Conservation (phyloP, 2,329 filamentous ascomycete species). For the Tolypocladium pustulatum region DNA sequence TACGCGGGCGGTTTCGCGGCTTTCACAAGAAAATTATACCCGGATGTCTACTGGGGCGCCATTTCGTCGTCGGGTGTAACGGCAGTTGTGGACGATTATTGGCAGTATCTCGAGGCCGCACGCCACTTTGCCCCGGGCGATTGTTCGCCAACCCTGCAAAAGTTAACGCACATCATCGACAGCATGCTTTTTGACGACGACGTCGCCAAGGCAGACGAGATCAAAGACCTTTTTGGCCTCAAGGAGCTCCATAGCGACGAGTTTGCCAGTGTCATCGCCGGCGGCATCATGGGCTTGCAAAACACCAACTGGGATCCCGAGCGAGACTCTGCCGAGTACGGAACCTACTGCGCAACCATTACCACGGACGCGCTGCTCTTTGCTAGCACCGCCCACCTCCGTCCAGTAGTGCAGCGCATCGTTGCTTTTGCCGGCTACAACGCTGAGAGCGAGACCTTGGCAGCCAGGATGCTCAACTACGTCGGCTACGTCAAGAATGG, state of each 20-base stretch:
- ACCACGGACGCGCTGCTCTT: conserved; percentile 31
- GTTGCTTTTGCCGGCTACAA: conserved; percentile 30
- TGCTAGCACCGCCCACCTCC: conserved; percentile 25
- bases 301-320: conserved; percentile 43
- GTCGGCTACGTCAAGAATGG: conserved; percentile 30
- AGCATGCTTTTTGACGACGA: conserved; percentile 34
- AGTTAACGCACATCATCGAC: conserved; percentile 39
- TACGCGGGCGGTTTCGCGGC: conserved; percentile 76
- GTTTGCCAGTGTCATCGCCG: conserved; percentile 33
- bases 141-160: conserved; percentile 56
- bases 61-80: conserved; percentile 77
- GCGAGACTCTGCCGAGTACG: conserved; percentile 28
- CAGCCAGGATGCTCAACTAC: conserved; percentile 39
- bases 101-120: conserved; percentile 46
- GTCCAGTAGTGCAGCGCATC: conserved; percentile 24
- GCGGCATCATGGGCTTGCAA: conserved; percentile 34
- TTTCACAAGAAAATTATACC: conserved; percentile 65
- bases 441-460: conserved; percentile 24
- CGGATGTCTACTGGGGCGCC: conserved; percentile 65
- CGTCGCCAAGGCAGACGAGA: conserved; percentile 32
- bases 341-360: conserved; percentile 36
- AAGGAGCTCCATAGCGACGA: conserved; percentile 33
- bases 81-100: conserved; percentile 68
- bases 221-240: conserved; percentile 36
- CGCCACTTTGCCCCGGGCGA: conserved; percentile 39